Evolutionary conservation across 2,329 filamentous ascomycete genomes (phyloP).

Genomic region (Microcyclosporella mali): DNA sequence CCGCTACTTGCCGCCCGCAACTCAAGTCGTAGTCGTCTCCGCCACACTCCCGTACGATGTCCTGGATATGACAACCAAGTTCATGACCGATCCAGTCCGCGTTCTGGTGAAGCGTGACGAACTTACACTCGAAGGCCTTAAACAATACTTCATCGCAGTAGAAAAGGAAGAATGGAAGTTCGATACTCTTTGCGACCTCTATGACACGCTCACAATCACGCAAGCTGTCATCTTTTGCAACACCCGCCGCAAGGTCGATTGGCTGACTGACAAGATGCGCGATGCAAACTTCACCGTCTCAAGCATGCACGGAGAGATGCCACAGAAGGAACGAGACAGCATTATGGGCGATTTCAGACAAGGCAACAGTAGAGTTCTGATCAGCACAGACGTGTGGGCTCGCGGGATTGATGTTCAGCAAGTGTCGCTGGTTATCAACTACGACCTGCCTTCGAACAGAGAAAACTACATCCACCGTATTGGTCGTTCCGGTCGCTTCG

Average conservation of each 20-base stretch:
- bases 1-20: constrained; percentile 90
- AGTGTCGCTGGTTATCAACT: constrained; percentile 97
- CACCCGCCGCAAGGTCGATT: constrained; percentile 97
- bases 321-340: constrained; percentile 93
- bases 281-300: constrained; percentile 98
- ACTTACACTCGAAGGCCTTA: constrained; percentile 90
- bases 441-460: constrained; percentile 94
- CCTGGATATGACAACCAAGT: constrained; percentile 98
- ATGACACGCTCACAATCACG: constrained; percentile 96
- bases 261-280: constrained; percentile 98
- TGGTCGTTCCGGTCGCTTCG: constrained; percentile 89
- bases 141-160: constrained; percentile 98
- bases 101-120: constrained; percentile 99
- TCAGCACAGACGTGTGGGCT: constrained; percentile 96
- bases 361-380: constrained; percentile 90
- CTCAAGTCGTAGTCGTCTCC: constrained; percentile 96
- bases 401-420: constrained; percentile 98
- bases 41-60: constrained; percentile 97
- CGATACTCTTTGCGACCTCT: constrained; percentile 95
- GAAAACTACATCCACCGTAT: constrained; percentile 99
- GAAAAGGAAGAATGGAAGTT: constrained; percentile 99
- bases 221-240: constrained; percentile 99
- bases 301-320: constrained; percentile 99
- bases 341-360: constrained; percentile 99
- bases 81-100: constrained; percentile 97